Conservation (phyloP, 2,329 filamentous ascomycete species). For the Tolypocladium ophioglossoides region DNA sequence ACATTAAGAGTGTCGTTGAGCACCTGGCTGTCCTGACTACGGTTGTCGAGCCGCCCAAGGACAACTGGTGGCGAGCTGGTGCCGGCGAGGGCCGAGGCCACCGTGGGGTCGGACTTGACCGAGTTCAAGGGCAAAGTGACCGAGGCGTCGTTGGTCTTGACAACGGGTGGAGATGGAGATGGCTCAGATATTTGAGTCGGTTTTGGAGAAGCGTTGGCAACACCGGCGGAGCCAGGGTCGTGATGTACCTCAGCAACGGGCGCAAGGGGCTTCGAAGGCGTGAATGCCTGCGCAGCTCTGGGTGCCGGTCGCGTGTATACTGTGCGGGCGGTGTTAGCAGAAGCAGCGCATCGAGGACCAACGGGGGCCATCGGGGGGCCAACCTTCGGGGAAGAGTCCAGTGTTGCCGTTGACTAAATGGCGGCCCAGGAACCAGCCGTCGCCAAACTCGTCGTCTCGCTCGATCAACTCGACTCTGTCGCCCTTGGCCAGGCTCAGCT, state of each 20-base stretch:
- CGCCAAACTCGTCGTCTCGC: conserved; percentile 79
- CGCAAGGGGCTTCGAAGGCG: conserved; percentile 17
- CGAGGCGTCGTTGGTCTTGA: conserved; percentile 14
- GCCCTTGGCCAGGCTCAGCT: conserved; percentile 78
- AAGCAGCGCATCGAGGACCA: conserved; percentile 3
- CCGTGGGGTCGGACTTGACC: conserved; percentile 22
- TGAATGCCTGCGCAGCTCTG: conserved; percentile 26
- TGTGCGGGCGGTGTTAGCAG: conserved; percentile 20
- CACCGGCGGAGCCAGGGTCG: conserved; percentile 10
- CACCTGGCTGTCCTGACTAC: conserved; percentile 53
- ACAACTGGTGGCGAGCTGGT: conserved; percentile 16
- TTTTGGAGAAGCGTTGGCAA: conserved; percentile 12
- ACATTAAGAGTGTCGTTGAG: conserved; percentile 93
- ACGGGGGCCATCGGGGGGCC: conserved; percentile 12
- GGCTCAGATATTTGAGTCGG: conserved; percentile 20
- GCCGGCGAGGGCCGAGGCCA: conserved; percentile 15
- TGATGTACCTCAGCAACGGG: conserved; percentile 19
- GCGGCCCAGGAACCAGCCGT: conserved; percentile 74
- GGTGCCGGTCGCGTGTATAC: conserved; percentile 53
- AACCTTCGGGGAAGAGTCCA: conserved; percentile 77
- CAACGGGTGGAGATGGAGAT: conserved; percentile 18
- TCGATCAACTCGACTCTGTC: conserved; percentile 77
- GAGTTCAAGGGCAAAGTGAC: conserved; percentile 36
- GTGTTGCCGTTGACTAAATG: conserved; percentile 64
- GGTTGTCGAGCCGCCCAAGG: conserved; percentile 27